phyloP scores from a whole-genome alignment of 495 filamentous ascomycete species.

The Niebla homalea region DNA sequence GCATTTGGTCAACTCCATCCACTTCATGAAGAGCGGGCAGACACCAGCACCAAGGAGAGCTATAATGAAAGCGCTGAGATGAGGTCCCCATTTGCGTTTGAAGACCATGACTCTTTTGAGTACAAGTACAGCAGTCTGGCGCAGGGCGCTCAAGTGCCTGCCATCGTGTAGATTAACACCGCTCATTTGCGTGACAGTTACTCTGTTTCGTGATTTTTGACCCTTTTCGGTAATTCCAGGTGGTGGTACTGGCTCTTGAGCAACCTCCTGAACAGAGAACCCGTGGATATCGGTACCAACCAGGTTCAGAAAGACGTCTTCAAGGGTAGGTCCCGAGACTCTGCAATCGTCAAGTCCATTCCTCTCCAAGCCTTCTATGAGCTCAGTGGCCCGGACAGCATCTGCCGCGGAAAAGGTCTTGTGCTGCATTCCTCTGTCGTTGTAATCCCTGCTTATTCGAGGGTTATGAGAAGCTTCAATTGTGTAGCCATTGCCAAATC shows the following conservation, averaged over 20 bases:
- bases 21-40: conserved; percentile 53
- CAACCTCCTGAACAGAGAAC: background rate
- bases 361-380: conserved; percentile 50
- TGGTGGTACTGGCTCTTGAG: background rate
- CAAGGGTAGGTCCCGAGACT: conserved; percentile 68
- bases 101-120: conserved; percentile 60
- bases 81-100: conserved; percentile 57
- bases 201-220: conserved; percentile 3
- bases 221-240: background rate
- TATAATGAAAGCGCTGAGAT: conserved; percentile 51
- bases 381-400: conserved; percentile 44
- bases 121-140: conserved; percentile 58
- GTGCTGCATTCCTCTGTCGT: conserved; percentile 45
- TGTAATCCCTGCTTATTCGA: conserved; percentile 29
- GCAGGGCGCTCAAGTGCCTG: conserved; percentile 42
- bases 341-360: conserved; percentile 50
- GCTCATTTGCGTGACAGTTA: background rate
- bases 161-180: conserved; percentile 49
- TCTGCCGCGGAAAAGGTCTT: conserved; percentile 52
- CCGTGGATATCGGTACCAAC: conserved; percentile 48
- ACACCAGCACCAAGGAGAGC: conserved; percentile 63
- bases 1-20: conserved; percentile 42
- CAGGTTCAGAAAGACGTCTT: conserved; percentile 70
- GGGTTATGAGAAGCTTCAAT: background rate
- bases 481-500: conserved; percentile 3